Evolutionary conservation across 345 rosid species (phyloP).

Genomic region (Ceriops decandra): DNA sequence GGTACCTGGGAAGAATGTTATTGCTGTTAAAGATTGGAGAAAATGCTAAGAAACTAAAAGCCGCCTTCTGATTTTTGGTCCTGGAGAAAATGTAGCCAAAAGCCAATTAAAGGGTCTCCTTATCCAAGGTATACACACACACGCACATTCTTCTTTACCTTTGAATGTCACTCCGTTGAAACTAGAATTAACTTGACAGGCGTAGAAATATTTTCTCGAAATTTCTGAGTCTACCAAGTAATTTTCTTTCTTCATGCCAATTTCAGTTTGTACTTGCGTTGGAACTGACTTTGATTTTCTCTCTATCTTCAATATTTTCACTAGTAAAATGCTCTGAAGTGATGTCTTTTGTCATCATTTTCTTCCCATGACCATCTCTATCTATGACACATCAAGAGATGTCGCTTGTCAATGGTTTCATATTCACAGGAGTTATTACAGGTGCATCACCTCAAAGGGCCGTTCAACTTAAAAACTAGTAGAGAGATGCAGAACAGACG

Average conservation of each 20-base stretch:
- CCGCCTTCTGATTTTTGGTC: conserved; percentile 72
- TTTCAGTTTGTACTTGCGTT: no score
- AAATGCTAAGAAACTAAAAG: conserved; percentile 44
- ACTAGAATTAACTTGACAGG: no score
- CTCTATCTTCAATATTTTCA: background rate
- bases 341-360: background rate
- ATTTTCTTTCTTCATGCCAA: no score
- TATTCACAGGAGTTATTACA: conserved; percentile 55
- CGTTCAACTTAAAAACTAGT: conserved; percentile 65
- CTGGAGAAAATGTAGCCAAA: conserved; percentile 73
- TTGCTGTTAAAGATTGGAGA: conserved; percentile 48
- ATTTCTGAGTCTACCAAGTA: no score
- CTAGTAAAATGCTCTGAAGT: background rate
- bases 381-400: background rate
- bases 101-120: conserved; percentile 72
- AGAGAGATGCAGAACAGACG: conserved; percentile 64
- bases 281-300: no score
- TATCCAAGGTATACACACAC: conserved; percentile 42
- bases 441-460: conserved; percentile 68
- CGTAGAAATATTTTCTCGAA: no score
- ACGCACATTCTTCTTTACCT: background rate
- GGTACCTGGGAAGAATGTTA: conserved; percentile 50
- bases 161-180: background rate
- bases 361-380: background rate
- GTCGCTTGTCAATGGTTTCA: background rate